These are phyloP conservation scores for Candida arabinofermentans DNA, from an alignment of 805 yeast species.

Conservation along the genomic window DNA sequence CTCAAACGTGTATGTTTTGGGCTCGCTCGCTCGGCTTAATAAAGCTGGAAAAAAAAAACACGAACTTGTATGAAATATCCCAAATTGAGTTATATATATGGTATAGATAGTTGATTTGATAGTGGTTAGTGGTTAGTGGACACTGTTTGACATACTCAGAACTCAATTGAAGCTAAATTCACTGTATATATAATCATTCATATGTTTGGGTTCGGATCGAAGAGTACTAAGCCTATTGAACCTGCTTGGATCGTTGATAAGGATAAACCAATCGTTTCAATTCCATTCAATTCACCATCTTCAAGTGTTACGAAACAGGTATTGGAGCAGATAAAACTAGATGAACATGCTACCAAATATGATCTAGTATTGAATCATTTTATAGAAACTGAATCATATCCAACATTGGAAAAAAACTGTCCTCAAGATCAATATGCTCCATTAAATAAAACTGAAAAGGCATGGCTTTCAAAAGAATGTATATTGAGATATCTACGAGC, in stretches of 20 bases:
- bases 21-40: too few relatives aligned
- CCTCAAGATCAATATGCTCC: slow-evolving; percentile 33
- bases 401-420: slow-evolving; percentile 42
- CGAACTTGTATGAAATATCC: too few relatives aligned
- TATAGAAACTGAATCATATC: slow-evolving; percentile 42
- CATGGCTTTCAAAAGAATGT: slow-evolving; percentile 93
- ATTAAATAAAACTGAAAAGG: slow-evolving; percentile 53
- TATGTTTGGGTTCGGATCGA: slow-evolving; percentile 30
- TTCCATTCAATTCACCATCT: slow-evolving; percentile 56
- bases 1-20: too few relatives aligned
- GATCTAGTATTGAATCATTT: slow-evolving; percentile 56
- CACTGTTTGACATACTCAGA: too few relatives aligned
- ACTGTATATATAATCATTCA: too few relatives aligned
- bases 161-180: too few relatives aligned
- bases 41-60: too few relatives aligned
- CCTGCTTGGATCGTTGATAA: slow-evolving; percentile 27
- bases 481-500: slow-evolving; percentile 86
- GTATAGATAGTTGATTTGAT: too few relatives aligned
- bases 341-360: slow-evolving; percentile 58
- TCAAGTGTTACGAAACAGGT: slow-evolving; percentile 33
- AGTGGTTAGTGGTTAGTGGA: too few relatives aligned
- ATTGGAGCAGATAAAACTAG: slow-evolving; percentile 42
- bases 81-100: too few relatives aligned
- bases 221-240: slow-evolving; percentile 12
- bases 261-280: slow-evolving; percentile 17